phyloP scores from a whole-genome alignment of 2,329 filamentous ascomycete species.

The Botrytis galanthina region DNA sequence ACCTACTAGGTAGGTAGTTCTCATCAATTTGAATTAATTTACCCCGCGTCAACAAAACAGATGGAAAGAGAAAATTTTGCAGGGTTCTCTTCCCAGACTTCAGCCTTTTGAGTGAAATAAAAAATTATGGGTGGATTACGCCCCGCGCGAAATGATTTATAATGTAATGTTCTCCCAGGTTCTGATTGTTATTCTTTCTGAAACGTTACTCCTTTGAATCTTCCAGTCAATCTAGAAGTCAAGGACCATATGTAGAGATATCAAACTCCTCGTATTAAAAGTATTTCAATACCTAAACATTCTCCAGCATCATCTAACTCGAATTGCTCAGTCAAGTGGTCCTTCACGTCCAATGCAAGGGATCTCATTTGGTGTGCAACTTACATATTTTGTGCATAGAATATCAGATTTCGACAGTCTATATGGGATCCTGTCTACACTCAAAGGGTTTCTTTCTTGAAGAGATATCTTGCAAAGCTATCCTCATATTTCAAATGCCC shows the following conservation, averaged over 20 bases:
- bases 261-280: neutral
- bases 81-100: neutral
- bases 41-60: conserved; percentile 5
- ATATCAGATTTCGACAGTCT: neutral
- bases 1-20: neutral
- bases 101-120: neutral
- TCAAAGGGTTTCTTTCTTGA: neutral
- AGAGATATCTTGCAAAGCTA: neutral
- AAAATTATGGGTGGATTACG: neutral
- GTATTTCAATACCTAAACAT: neutral
- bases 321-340: neutral
- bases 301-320: neutral
- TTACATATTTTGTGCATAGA: neutral
- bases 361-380: neutral
- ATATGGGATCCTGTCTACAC: neutral
- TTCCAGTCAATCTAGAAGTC: neutral
- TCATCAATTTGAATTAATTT: neutral
- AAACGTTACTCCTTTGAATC: neutral
- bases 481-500: neutral
- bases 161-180: neutral
- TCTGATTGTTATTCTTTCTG: neutral
- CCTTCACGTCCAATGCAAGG: neutral
- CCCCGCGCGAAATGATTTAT: neutral
- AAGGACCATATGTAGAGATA: neutral
- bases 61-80: neutral